Conservation (phyloP, 257 asterid genomes). For the Solanum piurae region DNA sequence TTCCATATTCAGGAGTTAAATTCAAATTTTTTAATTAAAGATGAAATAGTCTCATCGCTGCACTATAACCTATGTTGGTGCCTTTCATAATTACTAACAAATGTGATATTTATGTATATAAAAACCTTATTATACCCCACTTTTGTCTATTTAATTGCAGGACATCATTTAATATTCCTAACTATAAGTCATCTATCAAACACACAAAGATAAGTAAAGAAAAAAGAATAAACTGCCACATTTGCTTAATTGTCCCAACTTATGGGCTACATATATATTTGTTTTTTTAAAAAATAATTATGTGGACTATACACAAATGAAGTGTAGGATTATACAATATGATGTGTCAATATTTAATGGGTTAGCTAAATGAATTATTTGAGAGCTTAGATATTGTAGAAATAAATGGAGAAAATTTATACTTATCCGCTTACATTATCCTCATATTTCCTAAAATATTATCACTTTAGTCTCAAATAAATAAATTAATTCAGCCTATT, state of each 20-base stretch:
- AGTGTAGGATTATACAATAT: neutral
- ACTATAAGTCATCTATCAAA: neutral
- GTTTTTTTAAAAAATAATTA: neutral
- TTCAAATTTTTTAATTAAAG: accelerated
- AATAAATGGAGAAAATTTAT: neutral
- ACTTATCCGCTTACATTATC: neutral
- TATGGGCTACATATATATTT: neutral
- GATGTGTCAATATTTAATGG: neutral
- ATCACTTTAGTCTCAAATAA: neutral
- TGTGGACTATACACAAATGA: neutral
- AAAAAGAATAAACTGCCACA: neutral
- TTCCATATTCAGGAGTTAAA: too few relatives aligned
- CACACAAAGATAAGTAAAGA: neutral
- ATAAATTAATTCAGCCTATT: neutral
- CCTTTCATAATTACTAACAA: neutral
- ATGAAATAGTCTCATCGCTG: accelerated
- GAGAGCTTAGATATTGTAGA: neutral
- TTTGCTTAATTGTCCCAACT: neutral
- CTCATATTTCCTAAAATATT: neutral
- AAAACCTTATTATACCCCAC: neutral
- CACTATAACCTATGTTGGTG: too few relatives aligned
- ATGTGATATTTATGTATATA: neutral
- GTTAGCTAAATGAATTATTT: neutral
- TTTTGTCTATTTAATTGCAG: neutral
- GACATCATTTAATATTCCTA: neutral